These are phyloP conservation scores for Gremmenia infestans DNA, from an alignment of 2,329 filamentous ascomycete genomes.

Conservation along the genomic window DNA sequence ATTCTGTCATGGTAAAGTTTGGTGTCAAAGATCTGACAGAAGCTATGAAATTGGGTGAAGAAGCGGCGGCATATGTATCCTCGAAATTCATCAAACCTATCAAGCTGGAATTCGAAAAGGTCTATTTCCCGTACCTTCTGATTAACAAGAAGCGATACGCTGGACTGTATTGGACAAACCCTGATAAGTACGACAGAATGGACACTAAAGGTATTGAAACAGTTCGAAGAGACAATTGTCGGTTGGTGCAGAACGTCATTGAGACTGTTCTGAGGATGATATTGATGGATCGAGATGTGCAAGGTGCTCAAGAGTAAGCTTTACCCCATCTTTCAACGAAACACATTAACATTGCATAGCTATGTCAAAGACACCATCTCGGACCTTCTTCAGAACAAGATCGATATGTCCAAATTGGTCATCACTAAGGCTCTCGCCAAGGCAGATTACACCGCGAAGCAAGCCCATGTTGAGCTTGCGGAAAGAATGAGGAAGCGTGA, in stretches of 20 bases:
- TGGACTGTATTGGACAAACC: conserved; percentile 93
- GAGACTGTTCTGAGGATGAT: conserved; percentile 96
- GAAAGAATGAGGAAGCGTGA: conserved; percentile 97
- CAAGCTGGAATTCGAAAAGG: conserved; percentile 98
- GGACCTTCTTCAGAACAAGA: conserved; percentile 90
- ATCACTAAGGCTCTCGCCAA: conserved; percentile 97
- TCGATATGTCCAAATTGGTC: conserved; percentile 98
- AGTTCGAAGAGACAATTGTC: conserved; percentile 92
- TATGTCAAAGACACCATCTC: conserved; percentile 97
- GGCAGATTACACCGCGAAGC: conserved; percentile 81
- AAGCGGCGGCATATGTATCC: conserved; percentile 84
- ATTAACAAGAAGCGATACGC: conserved; percentile 99
- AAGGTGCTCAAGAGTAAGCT: conserved; percentile 86
- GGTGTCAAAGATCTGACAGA: conserved; percentile 81
- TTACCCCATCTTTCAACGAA: neutral
- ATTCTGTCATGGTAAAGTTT: conserved; percentile 99
- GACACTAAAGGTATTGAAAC: conserved; percentile 99
- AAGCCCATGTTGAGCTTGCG: conserved; percentile 93
- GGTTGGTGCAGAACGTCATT: conserved; percentile 93
- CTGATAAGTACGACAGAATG: conserved; percentile 98
- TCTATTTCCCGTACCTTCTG: conserved; percentile 94
- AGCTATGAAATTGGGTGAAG: conserved; percentile 92
- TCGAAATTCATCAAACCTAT: conserved; percentile 93
- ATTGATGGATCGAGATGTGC: conserved; percentile 84
- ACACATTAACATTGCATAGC: conserved; percentile 42